Percentiles rank a stretch among this genome's conserved stretches.
These are phyloP conservation scores for Sequoia sempervirens DNA, from an alignment of 75 land plant species.

Conservation along the genomic window DNA sequence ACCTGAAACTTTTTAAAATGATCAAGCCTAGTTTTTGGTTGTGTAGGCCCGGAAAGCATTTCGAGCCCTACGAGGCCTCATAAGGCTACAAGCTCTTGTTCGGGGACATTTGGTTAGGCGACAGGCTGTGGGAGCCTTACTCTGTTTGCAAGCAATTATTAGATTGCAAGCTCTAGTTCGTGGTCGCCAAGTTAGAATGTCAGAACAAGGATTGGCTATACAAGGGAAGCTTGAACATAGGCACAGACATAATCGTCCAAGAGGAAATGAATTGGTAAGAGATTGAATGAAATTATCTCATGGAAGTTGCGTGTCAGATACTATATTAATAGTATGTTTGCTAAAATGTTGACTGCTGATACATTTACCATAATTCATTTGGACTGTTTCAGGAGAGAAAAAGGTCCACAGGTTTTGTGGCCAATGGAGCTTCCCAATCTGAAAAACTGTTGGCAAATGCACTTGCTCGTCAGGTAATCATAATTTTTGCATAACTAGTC, in stretches of 20 bases:
- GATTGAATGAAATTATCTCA: neutral
- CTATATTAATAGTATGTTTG: neutral
- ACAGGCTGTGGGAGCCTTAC: conserved; percentile 80
- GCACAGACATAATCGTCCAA: neutral
- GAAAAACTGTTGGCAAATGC: conserved; percentile 26
- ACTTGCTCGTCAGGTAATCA: conserved; percentile 28
- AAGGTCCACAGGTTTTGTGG: conserved; percentile 5
- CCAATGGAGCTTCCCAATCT: neutral
- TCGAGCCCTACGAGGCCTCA: conserved; percentile 69
- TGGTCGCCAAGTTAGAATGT: conserved; percentile 57
- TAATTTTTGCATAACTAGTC: neutral
- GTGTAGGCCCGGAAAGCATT: conserved; percentile 76
- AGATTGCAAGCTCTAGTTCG: conserved; percentile 82
- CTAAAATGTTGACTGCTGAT: neutral
- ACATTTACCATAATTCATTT: neutral
- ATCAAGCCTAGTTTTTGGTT: neutral
- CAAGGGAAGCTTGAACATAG: conserved; percentile 15
- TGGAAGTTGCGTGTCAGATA: neutral
- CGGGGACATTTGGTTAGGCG: conserved; percentile 89
- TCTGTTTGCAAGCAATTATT: conserved; percentile 67
- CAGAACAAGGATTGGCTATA: conserved; percentile 48
- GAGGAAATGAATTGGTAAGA: conserved; percentile 5
- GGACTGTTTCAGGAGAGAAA: conserved; percentile 5
- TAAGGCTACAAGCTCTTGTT: conserved; percentile 80
- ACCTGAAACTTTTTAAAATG: neutral